A percentile compares a stretch with the other conserved stretches of the same genome.
phyloP scores from a whole-genome alignment of 345 rosid species.

The Sisymbrium irio region DNA sequence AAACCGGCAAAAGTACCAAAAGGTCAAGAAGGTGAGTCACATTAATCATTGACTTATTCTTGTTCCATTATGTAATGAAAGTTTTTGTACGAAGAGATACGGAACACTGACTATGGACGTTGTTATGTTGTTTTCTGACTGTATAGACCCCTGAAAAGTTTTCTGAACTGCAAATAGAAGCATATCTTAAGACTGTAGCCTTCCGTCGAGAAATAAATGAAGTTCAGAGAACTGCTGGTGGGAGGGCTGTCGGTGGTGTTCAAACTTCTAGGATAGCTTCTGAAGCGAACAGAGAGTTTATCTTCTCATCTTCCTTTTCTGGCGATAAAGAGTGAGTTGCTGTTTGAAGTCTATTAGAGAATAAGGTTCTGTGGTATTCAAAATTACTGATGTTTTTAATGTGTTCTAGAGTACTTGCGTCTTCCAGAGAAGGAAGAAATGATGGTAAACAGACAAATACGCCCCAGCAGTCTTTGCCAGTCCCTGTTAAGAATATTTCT shows the following conservation, averaged over 20 bases:
- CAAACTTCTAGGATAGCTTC: conserved; percentile 91
- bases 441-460: conserved; percentile 41
- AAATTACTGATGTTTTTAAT: conserved; percentile 9
- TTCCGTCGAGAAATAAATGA: conserved; percentile 93
- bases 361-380: background rate
- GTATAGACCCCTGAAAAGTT: conserved; percentile 82
- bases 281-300: conserved; percentile 92
- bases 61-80: conserved; percentile 7
- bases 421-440: conserved; percentile 48
- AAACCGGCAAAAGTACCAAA: conserved; percentile 91
- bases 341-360: background rate
- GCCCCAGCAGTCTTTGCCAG: conserved; percentile 35
- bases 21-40: conserved; percentile 80
- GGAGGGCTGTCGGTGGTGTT: conserved; percentile 77
- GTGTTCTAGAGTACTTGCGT: conserved; percentile 55
- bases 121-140: conserved; percentile 15
- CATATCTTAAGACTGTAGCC: conserved; percentile 93
- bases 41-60: conserved; percentile 2
- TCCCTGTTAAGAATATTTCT: conserved; percentile 30
- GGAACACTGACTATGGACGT: conserved; percentile 12
- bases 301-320: conserved; percentile 80
- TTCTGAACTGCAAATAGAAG: conserved; percentile 89
- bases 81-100: background rate
- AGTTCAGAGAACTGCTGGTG: conserved; percentile 89
- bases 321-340: conserved; percentile 88